Conservation (phyloP, 257 asterid genomes). For the Penstemon newberryi region DNA sequence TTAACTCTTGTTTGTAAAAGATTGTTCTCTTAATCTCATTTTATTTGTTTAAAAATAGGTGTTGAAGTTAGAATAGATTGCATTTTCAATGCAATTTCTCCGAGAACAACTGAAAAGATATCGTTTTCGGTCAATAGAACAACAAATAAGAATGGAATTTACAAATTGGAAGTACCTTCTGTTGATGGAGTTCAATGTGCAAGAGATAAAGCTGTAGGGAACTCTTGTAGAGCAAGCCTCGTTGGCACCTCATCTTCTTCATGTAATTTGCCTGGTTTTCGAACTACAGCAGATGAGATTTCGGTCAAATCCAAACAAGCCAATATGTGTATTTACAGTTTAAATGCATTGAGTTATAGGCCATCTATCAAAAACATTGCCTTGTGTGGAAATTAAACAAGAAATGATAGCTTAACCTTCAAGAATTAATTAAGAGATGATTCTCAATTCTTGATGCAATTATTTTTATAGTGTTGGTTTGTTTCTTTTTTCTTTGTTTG, state of each 20-base stretch:
- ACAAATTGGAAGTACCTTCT: slow-evolving; percentile 52
- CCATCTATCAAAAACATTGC: slow-evolving; percentile 60
- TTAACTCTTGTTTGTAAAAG: too few relatives aligned
- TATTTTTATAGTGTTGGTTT: too few relatives aligned
- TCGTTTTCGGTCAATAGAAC: slow-evolving; percentile 81
- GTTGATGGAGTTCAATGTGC: slow-evolving; percentile 56
- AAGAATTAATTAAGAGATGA: slow-evolving; percentile 14
- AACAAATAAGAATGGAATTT: slow-evolving; percentile 67
- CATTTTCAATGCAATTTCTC: slow-evolving; percentile 76
- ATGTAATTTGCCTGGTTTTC: slow-evolving; percentile 54
- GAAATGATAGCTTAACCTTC: neutral
- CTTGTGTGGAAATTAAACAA: slow-evolving; percentile 54
- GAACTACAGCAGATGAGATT: slow-evolving; percentile 64
- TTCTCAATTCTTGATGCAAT: slow-evolving; percentile 25
- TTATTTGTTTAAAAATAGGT: slow-evolving; percentile 39
- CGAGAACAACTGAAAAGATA: slow-evolving; percentile 69
- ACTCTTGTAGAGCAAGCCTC: slow-evolving; percentile 30
- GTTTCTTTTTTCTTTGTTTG: neutral
- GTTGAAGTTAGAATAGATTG: slow-evolving; percentile 84
- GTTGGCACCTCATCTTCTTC: slow-evolving; percentile 40
- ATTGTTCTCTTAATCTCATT: neutral
- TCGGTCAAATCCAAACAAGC: slow-evolving; percentile 59
- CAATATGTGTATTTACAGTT: slow-evolving; percentile 75
- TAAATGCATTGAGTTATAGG: slow-evolving; percentile 55
- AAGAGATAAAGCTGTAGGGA: slow-evolving; percentile 68